Base-by-base conservation (phyloP, 768 basidiomycete species). In the Naematelia encephala region DNA sequence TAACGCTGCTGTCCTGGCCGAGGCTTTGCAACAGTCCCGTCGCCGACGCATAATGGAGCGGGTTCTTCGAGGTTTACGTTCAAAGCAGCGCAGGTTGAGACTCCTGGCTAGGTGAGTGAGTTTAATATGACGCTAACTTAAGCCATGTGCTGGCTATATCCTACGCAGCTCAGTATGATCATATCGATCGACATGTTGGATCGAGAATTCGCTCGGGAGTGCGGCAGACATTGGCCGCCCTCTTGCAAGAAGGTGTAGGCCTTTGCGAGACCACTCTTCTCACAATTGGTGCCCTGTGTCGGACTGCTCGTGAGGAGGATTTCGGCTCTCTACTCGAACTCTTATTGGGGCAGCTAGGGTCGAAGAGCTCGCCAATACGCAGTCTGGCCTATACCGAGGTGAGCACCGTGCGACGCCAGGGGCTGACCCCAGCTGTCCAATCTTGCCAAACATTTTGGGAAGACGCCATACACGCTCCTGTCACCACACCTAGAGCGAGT, bases 301-400 rank as follows among this genome's bases (percentile, higher is more conserved):
- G 61, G 25, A 44, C 53, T 14, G 67, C 63, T 12, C 29, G 52
- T 21, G 63, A 54, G 4, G 61, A 55, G 12, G n/a, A 57, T 11
- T 55, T 74, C 22, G 59, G 63, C 5, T 44, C 47, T 14, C 56
- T 70, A 23, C 57, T 74, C 0, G 59, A 69, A 28, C 21, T 63
- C 1, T 59, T 77, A 13, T 47, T 77, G 14, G n/a, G 48, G 4
- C 62, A 65, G 21, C 49, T 76, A 4, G 73, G 74, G 1, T 45
- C 65, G 2, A 21, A 63, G 0, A 63, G 52, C 46, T 53, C 56
- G 11, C 71, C 69, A 3, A 50, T 70, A 10, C 49, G 66, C 26
- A 66, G 63, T 51, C 59, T 69, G 4, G 72, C 67, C 8, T 74
- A 67, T 45, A 59, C 68, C 19, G 67, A 74, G 67, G 73, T 69